phyloP scores from a whole-genome alignment of 768 basidiomycete genomes.

The Termitomyces bulborhizus region DNA sequence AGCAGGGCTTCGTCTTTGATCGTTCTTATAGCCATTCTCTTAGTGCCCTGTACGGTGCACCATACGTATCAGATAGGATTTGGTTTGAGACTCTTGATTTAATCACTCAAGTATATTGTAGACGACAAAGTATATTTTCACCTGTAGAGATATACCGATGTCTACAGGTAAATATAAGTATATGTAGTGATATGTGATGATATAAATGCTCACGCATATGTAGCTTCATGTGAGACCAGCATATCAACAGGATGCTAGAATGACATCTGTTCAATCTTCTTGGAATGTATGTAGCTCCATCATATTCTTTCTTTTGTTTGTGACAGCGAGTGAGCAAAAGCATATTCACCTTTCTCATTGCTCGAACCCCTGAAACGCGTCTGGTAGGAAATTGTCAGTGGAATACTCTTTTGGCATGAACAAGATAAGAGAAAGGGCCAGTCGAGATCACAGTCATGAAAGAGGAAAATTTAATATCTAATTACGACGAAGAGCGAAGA shows the following conservation, averaged over 20 bases:
- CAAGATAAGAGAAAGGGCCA: background rate
- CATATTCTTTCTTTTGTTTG: slow-evolving; percentile 40
- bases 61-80: no score
- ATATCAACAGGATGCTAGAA: no score
- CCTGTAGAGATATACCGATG: no score
- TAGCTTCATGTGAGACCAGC: no score
- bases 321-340: slow-evolving; percentile 29
- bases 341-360: background rate
- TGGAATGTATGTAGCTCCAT: slow-evolving; percentile 27
- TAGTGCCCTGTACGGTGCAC: no score
- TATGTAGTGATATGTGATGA: no score
- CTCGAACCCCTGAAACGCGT: background rate
- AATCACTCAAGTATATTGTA: no score
- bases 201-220: no score
- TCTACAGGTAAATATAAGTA: no score
- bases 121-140: no score
- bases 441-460: slow-evolving; percentile 2
- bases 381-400: slow-evolving; percentile 29
- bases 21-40: background rate
- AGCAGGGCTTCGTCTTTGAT: slow-evolving; percentile 13
- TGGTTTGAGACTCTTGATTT: no score
- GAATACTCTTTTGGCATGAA: slow-evolving; percentile 29
- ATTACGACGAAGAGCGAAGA: background rate
- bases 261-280: background rate
- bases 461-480: background rate